Evolutionary conservation across 208 protist species (phyloP).

Genomic region (Leishmania tarentolae): DNA sequence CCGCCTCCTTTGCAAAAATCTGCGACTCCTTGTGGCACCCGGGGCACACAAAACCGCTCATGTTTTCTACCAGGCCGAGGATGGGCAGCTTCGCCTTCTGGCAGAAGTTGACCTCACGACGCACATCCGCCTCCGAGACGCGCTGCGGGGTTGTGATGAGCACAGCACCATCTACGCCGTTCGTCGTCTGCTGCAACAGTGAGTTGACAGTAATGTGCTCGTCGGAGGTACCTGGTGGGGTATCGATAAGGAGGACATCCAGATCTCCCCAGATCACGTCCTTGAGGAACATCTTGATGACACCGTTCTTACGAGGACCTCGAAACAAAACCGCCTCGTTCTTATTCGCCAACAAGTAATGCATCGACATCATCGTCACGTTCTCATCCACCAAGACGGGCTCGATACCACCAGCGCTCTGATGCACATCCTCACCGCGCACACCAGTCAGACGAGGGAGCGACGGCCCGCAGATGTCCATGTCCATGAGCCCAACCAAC

Average conservation of each 20-base stretch:
- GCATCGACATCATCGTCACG: conserved; percentile 97
- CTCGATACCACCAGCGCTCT: conserved; percentile 92
- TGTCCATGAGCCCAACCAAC: conserved; percentile 98
- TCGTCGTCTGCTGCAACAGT: conserved; percentile 87
- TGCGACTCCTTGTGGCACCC: conserved; percentile 92
- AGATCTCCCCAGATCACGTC: conserved; percentile 98
- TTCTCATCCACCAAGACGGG: conserved; percentile 92
- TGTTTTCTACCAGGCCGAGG: conserved; percentile 99
- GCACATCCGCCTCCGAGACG: conserved; percentile 98
- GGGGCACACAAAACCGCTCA: conserved; percentile 98
- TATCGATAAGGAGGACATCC: conserved; percentile 99
- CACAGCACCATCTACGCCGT: conserved; percentile 89
- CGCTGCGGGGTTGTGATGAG: conserved; percentile 98
- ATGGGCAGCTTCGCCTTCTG: conserved; percentile 95
- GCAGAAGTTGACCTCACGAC: conserved; percentile 99
- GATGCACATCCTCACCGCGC: conserved; percentile 91
- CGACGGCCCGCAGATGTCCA: conserved; percentile 99
- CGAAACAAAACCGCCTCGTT: conserved; percentile 99
- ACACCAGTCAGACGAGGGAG: conserved; percentile 86
- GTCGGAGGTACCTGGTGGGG: conserved; percentile 99
- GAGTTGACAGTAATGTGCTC: conserved; percentile 98
- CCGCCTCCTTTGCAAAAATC: conserved; percentile 86
- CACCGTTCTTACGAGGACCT: conserved; percentile 96
- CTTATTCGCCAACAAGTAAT: conserved; percentile 96
- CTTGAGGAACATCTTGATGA: conserved; percentile 99